These are phyloP conservation scores for Hydnomerulius pinastri DNA, from an alignment of 768 basidiomycete genomes.

Conservation along the genomic window DNA sequence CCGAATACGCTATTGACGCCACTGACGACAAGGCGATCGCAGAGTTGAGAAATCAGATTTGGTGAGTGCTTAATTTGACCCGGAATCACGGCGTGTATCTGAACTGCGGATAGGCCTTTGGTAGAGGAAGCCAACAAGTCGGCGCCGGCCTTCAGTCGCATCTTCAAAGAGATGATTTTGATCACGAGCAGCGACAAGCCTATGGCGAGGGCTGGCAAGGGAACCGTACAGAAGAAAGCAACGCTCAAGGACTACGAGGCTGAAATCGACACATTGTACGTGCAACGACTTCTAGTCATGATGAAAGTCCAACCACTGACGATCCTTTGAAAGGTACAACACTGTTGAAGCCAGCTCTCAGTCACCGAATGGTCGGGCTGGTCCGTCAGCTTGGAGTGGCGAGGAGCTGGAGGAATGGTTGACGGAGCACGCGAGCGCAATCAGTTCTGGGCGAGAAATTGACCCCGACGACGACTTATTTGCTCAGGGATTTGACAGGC, in stretches of 20 bases:
- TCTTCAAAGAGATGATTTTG: slow-evolving; percentile 52
- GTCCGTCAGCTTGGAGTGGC: slow-evolving; percentile 20
- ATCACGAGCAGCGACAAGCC: slow-evolving; percentile 42
- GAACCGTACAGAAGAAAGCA: slow-evolving; percentile 41
- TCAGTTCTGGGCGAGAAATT: neutral
- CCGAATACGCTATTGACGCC: slow-evolving; percentile 10
- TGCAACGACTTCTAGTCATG: too few species aligned
- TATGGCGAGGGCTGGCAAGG: slow-evolving; percentile 44
- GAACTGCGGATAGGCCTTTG: slow-evolving; percentile 25
- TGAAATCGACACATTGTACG: slow-evolving; percentile 49
- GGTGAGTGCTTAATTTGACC: too few species aligned
- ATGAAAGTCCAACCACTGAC: neutral
- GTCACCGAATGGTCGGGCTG: slow-evolving; percentile 15
- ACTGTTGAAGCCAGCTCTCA: too few species aligned
- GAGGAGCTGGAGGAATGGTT: slow-evolving; percentile 21
- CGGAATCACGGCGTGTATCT: neutral
- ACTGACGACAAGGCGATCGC: slow-evolving; percentile 9
- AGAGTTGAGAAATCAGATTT: slow-evolving; percentile 21
- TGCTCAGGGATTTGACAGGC: slow-evolving; percentile 35
- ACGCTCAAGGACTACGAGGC: slow-evolving; percentile 37
- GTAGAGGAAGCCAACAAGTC: slow-evolving; percentile 41
- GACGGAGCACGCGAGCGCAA: slow-evolving; percentile 11
- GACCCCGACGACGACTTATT: slow-evolving; percentile 18
- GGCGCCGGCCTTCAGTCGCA: slow-evolving; percentile 38
- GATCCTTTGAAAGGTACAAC: slow-evolving; percentile 24